Base-by-base conservation (phyloP, 2,329 filamentous ascomycete species). In the Bipolaris gigantea region DNA sequence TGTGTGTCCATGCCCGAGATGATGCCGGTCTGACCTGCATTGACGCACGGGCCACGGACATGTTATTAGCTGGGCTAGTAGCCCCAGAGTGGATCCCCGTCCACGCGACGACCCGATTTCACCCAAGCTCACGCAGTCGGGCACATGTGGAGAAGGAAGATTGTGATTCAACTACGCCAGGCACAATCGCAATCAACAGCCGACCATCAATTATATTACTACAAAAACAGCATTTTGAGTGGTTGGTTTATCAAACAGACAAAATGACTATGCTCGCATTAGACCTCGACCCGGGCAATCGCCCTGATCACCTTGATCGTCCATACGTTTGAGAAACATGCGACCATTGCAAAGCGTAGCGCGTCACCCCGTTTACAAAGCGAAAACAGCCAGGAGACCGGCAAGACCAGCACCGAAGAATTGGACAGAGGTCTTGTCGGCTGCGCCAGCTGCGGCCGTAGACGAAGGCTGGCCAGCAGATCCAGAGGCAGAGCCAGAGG, bases 381-480 rank as follows among this genome's bases (percentile, higher is more conserved):
- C 73, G 63, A 76, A 73, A 44, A 72, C 58, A 44, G 70, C 73
- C 50, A 75, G 53, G 50, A 75, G 66, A 59, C 73, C 73, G 39
- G 70, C 70, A 32, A 73, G 56, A 56, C 73, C 71, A 44, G 69
- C 72, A 59, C 72, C 66, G 44, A 62, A 65, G 44, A 73, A 50
- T 55, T 68, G 66, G 46, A 64, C 65, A 48, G 59, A 57, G 61
- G 71, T 65, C 56, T 55, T 47, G 50, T 60, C 66, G 40, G 71
- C 73, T 50, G 70, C 70, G 43, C 64, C 71, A 48, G 71, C 73
- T 50, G 70, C 71, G 39, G 63, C 71, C 45, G 66, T 68, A n/a
- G 63, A 53, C 35, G 62, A 41, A 40, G 65, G 35, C 36, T 51
- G 56, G 48, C 60, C 56, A 33, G 57, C 62, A 52, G 69, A 61